Evolutionary conservation across 768 basidiomycete species (phyloP), one percentile per base, ranked within the genome.

Genomic region (Xerocomellus chrysenteron): DNA sequence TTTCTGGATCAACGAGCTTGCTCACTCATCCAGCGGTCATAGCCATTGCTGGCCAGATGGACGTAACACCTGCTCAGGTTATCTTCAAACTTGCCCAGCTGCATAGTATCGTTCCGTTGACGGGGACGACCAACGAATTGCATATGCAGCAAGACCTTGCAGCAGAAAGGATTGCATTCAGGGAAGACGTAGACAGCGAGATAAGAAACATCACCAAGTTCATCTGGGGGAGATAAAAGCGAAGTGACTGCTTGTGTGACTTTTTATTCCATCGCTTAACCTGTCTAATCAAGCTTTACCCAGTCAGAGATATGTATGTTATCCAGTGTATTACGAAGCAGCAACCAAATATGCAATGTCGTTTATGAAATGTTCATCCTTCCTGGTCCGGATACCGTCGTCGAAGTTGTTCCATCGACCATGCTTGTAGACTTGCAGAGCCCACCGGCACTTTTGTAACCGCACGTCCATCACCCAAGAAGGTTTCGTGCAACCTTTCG

Each of bases 1-100:
- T 94, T 24, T 80, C 87, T 1, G 88, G 90, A n/a, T 88, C 90
- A 3, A 86, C 90, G 5, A 74, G 66, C 16, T 74, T 92, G 10
- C 73, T 92, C 5, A 52, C 67, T 4, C 79, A 85, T 64, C 80
- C 79, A 0, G 66, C 73, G 2, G 65, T 87, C 5, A 60, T 70
- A 17, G 60, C 72, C 4, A 72, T 87, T 14, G 80, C 84, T 0
- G 56, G 74, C 17, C 74, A 70, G 24, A 73, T 81, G 26, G 69
- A 74, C 1, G 77, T 83, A 55, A 88, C 89, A 0, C 77, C 82
- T 8, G 80, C 84, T 42, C 90, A 92, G 66, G 79, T 79, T 0
- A 67, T 91, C 9, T 93, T 83, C 74, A 83, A 80, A 65, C 72
- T 92, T 43, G 86, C 85, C 9, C 87, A 91, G 65, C 66, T 78